Conservation (phyloP, 768 basidiomycete genomes). For the Rhodotorula diobovata region DNA sequence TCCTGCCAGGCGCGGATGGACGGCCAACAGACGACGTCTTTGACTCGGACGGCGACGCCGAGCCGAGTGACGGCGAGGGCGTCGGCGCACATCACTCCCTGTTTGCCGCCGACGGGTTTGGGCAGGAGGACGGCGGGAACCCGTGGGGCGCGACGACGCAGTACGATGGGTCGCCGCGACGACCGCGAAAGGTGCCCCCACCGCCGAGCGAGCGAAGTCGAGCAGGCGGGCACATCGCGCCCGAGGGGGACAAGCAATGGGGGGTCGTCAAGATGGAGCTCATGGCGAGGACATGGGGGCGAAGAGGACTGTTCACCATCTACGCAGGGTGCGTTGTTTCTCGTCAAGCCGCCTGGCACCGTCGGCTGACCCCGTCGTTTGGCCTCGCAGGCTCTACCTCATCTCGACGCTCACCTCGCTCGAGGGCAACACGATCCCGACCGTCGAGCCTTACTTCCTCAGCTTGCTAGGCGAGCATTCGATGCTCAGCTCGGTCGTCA, state of each 20-base stretch:
- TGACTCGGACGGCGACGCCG: conserved; percentile 13
- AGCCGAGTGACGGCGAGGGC: background rate
- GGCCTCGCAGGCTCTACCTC: conserved; percentile 34
- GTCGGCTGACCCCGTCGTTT: background rate
- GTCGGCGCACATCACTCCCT: background rate
- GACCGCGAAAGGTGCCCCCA: background rate
- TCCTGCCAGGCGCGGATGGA: conserved; percentile 1
- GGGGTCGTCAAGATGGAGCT: conserved; percentile 38
- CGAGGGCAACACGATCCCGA: conserved; percentile 40
- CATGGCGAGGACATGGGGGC: conserved; percentile 33
- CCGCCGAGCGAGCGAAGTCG: background rate
- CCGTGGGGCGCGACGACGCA: conserved; percentile 12
- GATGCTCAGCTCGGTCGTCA: conserved; percentile 36
- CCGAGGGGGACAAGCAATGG: conserved; percentile 29
- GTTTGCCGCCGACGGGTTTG: conserved; percentile 3
- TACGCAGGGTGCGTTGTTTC: conserved; percentile 34
- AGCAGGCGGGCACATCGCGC: background rate
- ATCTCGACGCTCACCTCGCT: conserved; percentile 40
- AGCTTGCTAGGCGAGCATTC: conserved; percentile 40
- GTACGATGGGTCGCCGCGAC: background rate
- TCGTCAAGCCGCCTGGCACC: background rate
- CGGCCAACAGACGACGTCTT: conserved; percentile 7
- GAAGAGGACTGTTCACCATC: conserved; percentile 26
- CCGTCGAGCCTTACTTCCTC: conserved; percentile 43
- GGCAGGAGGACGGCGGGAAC: background rate